Conservation (phyloP, 768 basidiomycete genomes). For the Flagelloscypha sp. region DNA sequence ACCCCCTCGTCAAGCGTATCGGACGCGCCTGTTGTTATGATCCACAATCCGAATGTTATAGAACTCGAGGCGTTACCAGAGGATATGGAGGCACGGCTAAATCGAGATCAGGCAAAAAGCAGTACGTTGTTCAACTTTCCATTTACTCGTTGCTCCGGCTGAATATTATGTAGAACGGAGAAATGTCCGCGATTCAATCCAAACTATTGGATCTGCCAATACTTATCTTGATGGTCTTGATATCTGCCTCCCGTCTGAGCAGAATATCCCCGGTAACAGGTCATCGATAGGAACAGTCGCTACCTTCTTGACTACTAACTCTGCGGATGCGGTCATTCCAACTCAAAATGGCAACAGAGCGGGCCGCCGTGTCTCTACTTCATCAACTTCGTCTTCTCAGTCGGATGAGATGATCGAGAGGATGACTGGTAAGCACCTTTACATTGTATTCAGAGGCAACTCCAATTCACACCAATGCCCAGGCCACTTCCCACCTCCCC, state of each 20-base stretch:
- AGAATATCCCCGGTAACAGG: conserved; percentile 22
- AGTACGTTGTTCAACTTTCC: not conserved
- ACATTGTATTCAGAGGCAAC: conserved; percentile 24
- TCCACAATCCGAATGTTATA: conserved; percentile 29
- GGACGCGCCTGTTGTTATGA: conserved; percentile 32
- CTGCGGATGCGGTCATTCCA: conserved; percentile 51
- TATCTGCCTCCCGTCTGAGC: conserved; percentile 24
- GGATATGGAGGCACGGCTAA: conserved; percentile 27
- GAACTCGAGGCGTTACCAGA: conserved; percentile 45
- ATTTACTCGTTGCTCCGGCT: not conserved
- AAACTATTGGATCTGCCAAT: conserved; percentile 29
- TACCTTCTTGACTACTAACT: conserved; percentile 48
- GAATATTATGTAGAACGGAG: conserved; percentile 16
- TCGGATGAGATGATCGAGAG: conserved; percentile 6
- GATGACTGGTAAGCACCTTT: conserved; percentile 24
- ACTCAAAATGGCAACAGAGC: not conserved
- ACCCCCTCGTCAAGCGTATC: conserved; percentile 24
- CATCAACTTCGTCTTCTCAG: conserved; percentile 3
- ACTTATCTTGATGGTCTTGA: conserved; percentile 34
- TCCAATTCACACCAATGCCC: conserved; percentile 4
- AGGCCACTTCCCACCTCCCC: conserved; percentile 16
- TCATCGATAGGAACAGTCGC: conserved; percentile 46
- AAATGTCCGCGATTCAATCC: conserved; percentile 39
- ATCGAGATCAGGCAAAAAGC: too few relatives aligned
- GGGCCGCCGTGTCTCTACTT: not conserved